A percentile compares a stretch with the other conserved stretches of the same genome.
phyloP scores from a whole-genome alignment of 140 eudicot genomes.

The Senecio squalidus region DNA sequence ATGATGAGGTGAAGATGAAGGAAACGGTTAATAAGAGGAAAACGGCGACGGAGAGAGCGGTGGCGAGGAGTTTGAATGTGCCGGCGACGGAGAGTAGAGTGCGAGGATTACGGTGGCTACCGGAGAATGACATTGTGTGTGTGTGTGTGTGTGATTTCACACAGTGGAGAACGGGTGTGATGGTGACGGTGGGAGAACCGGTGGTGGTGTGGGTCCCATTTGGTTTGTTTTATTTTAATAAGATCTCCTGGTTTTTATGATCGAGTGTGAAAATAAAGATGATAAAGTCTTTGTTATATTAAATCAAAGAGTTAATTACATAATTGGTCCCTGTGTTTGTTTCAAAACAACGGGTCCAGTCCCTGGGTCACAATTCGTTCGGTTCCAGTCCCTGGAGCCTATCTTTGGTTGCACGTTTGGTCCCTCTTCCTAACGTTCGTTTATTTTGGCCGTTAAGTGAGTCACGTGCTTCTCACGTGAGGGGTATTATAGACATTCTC shows the following conservation, averaged over 20 bases:
- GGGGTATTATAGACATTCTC: no score
- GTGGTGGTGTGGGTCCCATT: constrained; percentile 10
- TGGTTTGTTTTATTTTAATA: background rate
- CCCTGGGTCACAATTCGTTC: no score
- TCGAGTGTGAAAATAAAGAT: background rate
- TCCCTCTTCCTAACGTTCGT: no score
- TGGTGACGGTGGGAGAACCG: constrained; percentile 7
- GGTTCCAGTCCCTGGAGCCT: no score
- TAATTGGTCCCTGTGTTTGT: no score
- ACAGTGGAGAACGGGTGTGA: background rate
- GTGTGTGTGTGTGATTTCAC: background rate
- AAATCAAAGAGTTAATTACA: no score
- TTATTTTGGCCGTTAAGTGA: no score
- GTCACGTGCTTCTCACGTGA: no score
- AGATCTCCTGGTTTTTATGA: constrained; percentile 5
- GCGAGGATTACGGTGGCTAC: constrained; percentile 23
- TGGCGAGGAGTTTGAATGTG: constrained; percentile 30
- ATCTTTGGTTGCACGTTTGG: no score
- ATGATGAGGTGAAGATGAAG: constrained; percentile 30
- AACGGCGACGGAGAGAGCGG: constrained; percentile 26
- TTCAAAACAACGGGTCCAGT: no score
- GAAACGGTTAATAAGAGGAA: constrained; percentile 29
- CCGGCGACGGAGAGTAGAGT: constrained; percentile 9
- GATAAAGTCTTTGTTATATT: background rate
- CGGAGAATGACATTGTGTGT: constrained; percentile 27